A percentile compares a stretch with the other conserved stretches of the same genome.
Evolutionary conservation across 495 filamentous ascomycete species (phyloP).

Genomic region (Patellaria atrata): DNA sequence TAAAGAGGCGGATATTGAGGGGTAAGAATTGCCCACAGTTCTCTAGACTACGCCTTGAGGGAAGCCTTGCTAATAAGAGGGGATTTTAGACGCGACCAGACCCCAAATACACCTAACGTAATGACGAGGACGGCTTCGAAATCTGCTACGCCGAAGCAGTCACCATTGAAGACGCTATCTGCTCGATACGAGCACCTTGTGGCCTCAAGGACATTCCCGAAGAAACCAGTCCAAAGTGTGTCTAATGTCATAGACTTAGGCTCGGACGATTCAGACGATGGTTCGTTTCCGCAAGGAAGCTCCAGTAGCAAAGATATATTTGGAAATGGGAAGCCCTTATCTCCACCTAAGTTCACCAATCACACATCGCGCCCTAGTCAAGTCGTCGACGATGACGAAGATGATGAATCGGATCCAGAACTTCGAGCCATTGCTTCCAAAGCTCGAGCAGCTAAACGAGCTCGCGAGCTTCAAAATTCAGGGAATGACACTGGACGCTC

Average conservation of each 20-base stretch:
- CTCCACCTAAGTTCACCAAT: no score
- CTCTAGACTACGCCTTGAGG: no score
- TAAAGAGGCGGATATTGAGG: no score
- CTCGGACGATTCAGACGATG: slow-evolving; percentile 10
- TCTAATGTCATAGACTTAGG: background rate
- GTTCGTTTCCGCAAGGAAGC: slow-evolving; percentile 1
- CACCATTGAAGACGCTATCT: slow-evolving; percentile 1
- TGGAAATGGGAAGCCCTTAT: no score
- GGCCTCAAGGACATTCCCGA: background rate
- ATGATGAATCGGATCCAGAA: slow-evolving; percentile 12
- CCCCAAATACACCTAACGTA: no score
- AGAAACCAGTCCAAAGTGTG: background rate
- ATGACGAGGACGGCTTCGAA: no score
- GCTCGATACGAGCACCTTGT: background rate
- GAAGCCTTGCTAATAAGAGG: no score
- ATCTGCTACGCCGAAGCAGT: no score
- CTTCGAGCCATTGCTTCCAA: slow-evolving; percentile 3
- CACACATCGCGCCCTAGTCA: background rate
- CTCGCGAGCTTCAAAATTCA: background rate
- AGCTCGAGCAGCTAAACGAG: slow-evolving; percentile 6
- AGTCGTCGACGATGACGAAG: slow-evolving; percentile 5
- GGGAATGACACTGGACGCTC: background rate
- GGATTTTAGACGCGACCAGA: no score
- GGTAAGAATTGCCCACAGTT: no score
- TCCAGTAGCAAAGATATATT: no score